Evolutionary conservation across 345 rosid genomes (phyloP), one percentile per base, ranked within the genome.

Genomic region (Eutrema japonicum): DNA sequence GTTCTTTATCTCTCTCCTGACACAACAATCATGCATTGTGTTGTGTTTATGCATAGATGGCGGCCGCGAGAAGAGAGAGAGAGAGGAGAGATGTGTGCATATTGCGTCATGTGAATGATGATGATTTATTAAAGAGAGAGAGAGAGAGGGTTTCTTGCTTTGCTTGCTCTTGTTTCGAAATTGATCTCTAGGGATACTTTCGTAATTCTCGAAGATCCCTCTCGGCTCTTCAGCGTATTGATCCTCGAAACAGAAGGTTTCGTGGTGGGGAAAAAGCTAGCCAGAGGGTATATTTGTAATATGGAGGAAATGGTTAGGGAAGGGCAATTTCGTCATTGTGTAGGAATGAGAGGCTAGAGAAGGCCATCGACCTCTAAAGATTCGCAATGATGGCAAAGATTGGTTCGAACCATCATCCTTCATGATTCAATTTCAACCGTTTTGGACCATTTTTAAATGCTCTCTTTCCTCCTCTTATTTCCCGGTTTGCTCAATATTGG

Each of bases 351-450:
- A 77, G 86, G 86, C 78, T 18, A 18, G 22, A 84, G 70, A 64
- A 57, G 86, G 85, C 82, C 89, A 81, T 82, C 79, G 69, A 75
- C 36, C 69, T 68, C 82, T 74, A 81, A 79, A 92, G 97, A 92
- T 92, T 89, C 88, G 92, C 96, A 89, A 92, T 88, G 93, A 89
- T 88, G 92, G 83, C 79, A 83, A 65, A 85, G 93, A 89, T 85
- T 83, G 86, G 87, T 80, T 91, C 88, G 76, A 80, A 84, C 91
- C 88, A 88, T 87, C 89, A 88, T 87, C 56, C 69, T 68, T 68
- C 79, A 76, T 76, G 65, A 76, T 76, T 69, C 75, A 1, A 27
- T 62, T 77, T 54, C 58, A 56, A 73, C 71, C 75, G 65, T 63
- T 49, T 63, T 50, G 56, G 76, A 62, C 64, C 79, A 43, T 43